A percentile compares a stretch with the other conserved stretches of the same genome.
phyloP scores from a whole-genome alignment of 1,284 basidiomycete genomes.

The Ceratobasidium theobromae region DNA sequence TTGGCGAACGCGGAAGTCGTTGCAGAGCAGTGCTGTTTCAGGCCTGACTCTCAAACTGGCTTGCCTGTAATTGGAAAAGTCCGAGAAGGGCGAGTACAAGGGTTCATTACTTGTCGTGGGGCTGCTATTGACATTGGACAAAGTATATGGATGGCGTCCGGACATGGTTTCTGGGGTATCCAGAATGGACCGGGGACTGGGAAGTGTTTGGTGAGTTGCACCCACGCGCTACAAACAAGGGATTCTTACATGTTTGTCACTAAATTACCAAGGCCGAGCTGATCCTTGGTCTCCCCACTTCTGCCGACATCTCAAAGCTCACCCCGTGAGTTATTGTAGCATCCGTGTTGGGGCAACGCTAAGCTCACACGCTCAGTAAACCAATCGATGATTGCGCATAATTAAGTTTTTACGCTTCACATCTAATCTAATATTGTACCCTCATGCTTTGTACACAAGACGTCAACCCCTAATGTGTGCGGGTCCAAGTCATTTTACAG shows the following conservation, averaged over 20 bases:
- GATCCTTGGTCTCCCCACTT: constrained; percentile 49
- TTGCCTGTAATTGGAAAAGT: constrained; percentile 52
- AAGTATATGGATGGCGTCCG: constrained; percentile 39
- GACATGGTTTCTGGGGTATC: constrained; percentile 51
- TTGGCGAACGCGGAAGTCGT: constrained; percentile 45
- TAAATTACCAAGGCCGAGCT: constrained; percentile 48
- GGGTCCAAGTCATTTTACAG: constrained; percentile 43
- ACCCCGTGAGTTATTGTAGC: constrained; percentile 41
- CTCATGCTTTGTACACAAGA: background rate
- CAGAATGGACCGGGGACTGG: constrained; percentile 53
- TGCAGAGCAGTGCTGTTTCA: constrained; percentile 54
- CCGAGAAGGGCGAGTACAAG: constrained; percentile 47
- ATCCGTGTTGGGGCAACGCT: background rate
- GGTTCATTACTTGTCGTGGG: constrained; percentile 39
- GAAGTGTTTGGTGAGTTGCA: constrained; percentile 42
- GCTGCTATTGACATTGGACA: background rate
- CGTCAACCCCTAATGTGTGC: constrained; percentile 13
- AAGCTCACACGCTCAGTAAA: too few relatives aligned
- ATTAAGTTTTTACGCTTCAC: background rate
- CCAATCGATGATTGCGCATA: too few relatives aligned
- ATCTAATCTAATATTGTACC: constrained; percentile 5
- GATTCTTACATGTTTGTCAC: background rate
- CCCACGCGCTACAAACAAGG: background rate
- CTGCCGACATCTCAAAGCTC: constrained; percentile 51
- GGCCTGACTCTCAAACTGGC: constrained; percentile 52